phyloP scores from a whole-genome alignment of 345 rosid genomes.

The Eucalyptus coolabah region DNA sequence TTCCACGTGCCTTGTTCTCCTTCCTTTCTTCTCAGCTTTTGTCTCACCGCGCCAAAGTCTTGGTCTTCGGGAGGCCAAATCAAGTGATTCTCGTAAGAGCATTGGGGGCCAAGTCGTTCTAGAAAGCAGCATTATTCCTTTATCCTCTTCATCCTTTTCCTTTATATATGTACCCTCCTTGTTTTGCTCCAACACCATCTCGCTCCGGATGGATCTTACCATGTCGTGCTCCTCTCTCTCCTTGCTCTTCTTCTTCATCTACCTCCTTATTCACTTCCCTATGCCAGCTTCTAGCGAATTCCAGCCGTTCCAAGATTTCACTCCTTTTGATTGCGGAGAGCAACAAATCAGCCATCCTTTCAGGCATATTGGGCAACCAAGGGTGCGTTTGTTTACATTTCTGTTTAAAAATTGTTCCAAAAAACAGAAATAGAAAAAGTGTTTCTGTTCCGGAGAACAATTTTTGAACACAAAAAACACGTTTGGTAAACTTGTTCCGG shows the following conservation, averaged over 20 bases:
- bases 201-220: background rate
- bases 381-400: too few species aligned
- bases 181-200: background rate
- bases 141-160: background rate
- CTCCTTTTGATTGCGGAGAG: rapidly evolving
- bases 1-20: background rate
- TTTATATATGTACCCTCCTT: background rate
- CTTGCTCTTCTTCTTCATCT: background rate
- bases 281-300: rapidly evolving
- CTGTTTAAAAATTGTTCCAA: too few species aligned
- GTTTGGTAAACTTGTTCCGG: too few species aligned
- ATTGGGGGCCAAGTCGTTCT: rapidly evolving
- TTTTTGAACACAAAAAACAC: too few species aligned
- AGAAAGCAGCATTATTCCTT: background rate
- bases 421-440: too few species aligned
- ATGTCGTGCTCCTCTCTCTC: background rate
- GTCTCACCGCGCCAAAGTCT: too few species aligned
- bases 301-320: background rate
- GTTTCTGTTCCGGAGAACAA: too few species aligned
- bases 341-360: background rate
- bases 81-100: too few species aligned
- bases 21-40: background rate
- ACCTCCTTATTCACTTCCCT: background rate
- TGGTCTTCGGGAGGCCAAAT: too few species aligned
- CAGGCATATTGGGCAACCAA: too few species aligned